Percentiles rank a stretch among this genome's conserved stretches.
These are phyloP conservation scores for Ganoderma leucocontextum DNA, from an alignment of 1,284 basidiomycete species.

Conservation along the genomic window DNA sequence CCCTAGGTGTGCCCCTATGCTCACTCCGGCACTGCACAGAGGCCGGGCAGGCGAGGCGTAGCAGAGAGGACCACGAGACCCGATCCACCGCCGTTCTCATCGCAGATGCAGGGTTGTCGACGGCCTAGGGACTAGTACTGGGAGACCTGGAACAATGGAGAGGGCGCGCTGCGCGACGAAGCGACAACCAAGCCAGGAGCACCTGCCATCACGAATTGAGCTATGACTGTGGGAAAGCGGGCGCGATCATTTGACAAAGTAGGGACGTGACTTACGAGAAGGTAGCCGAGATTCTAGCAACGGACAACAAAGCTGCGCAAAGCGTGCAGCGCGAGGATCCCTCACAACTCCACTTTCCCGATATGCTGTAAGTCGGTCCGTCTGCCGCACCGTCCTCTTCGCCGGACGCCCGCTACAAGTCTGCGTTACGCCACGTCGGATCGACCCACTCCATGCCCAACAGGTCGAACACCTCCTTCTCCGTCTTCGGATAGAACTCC, in stretches of 20 bases:
- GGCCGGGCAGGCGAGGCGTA: not conserved
- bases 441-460: conserved; percentile 76
- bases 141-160: not conserved
- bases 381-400: not conserved
- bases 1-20: not conserved
- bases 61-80: not conserved
- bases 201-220: not conserved
- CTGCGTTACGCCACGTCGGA: conserved; percentile 73
- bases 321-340: not conserved
- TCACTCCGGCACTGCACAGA: not conserved
- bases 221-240: not conserved
- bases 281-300: not conserved
- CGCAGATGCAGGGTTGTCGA: not conserved
- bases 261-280: not conserved
- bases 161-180: not conserved
- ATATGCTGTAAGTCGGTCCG: not conserved
- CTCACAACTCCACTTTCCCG: not conserved
- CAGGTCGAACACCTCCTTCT: conserved; percentile 74
- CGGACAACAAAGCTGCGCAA: not conserved
- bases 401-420: conserved; percentile 36
- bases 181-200: not conserved
- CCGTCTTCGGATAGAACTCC: conserved; percentile 63
- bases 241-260: not conserved
- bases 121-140: not conserved
- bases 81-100: not conserved